Base-by-base conservation (phyloP, 345 rosid species). In the Clausena lansium region DNA sequence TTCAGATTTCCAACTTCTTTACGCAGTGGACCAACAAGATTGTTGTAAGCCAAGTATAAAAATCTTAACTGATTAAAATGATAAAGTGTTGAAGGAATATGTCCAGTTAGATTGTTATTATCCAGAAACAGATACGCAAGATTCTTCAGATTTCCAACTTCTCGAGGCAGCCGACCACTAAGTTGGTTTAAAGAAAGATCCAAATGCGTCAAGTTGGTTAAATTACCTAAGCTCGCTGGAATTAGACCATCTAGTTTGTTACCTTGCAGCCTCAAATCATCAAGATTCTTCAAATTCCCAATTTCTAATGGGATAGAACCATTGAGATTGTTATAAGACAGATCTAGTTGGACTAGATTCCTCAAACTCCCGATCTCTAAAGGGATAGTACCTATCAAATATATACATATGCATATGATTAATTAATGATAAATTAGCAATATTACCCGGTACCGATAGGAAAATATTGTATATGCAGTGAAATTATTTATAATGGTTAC, bases 111-210 rank as follows among this genome's bases (percentile, higher is more conserved):
- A 3, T 30, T 2, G 41, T 33, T 65, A 17, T 9, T 33, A 65
- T 39, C 36, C 24, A 65, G 3, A 8, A 4, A 3, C 11, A 65
- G 36, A 2, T 0, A 2, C 0, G 0, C 0, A 2, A 65, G 25
- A 6, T 15, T 33, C 25, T 7, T 55, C 45, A 76, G 32, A 66
- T 66, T 67, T 30, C 58, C 73, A 7, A 77, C 5, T 13, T 5
- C 13, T 2, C 0, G 9, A 4, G 76, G 76, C 2, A 71, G 10
- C 2, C 15, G 8, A 32, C 71, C 80, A 2, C 2, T 7, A 2
- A 71, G 11, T 0, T 4, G 9, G 24, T 78, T 78, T 0, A 0
- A 1, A 2, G 13, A 1, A 0, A 77, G 74, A 8, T 5, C 0
- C 27, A 55, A 7, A 15, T 15, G 0, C 5, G 11, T 63, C 59